Evolutionary conservation across 768 basidiomycete genomes (phyloP).

Genomic region (Sporobolomyces phaffii): DNA sequence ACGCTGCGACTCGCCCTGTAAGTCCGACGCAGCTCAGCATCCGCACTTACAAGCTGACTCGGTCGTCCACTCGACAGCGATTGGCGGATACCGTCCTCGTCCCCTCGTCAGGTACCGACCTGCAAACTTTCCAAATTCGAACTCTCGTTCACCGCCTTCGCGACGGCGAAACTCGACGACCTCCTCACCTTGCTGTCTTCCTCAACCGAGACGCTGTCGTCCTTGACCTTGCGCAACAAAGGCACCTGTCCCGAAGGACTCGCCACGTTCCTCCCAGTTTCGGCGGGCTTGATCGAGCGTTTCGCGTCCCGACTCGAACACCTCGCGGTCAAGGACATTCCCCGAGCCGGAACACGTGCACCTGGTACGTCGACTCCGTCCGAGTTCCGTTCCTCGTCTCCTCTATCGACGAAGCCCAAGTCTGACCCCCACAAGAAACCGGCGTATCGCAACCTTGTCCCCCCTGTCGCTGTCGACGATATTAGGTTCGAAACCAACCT

Average conservation of each 20-base stretch:
- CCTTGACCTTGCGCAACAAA: slow-evolving; percentile 30
- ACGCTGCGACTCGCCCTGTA: slow-evolving; percentile 29
- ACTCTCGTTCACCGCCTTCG: slow-evolving; percentile 34
- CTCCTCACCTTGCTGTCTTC: slow-evolving; percentile 17
- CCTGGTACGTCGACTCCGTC: background rate
- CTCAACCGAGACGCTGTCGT: slow-evolving; percentile 14
- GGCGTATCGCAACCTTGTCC: no score
- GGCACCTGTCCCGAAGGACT: background rate
- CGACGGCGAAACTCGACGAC: slow-evolving; percentile 1
- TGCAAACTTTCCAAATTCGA: slow-evolving; percentile 22
- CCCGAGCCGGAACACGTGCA: background rate
- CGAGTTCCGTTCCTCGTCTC: background rate
- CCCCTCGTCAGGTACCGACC: background rate
- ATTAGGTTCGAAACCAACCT: background rate
- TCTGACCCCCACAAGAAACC: no score
- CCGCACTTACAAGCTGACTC: background rate
- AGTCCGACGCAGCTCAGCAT: background rate
- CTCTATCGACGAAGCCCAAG: background rate
- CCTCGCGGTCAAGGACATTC: slow-evolving; percentile 25
- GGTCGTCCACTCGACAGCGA: background rate
- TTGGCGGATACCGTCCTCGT: slow-evolving; percentile 10
- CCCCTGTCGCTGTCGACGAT: no score
- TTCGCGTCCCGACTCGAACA: slow-evolving; percentile 5
- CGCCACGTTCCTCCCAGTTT: slow-evolving; percentile 10
- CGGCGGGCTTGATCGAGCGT: background rate